Evolutionary conservation across 106 monocot genomes (phyloP), one percentile per base, ranked within the genome.

Genomic region (Dioscorea alata): DNA sequence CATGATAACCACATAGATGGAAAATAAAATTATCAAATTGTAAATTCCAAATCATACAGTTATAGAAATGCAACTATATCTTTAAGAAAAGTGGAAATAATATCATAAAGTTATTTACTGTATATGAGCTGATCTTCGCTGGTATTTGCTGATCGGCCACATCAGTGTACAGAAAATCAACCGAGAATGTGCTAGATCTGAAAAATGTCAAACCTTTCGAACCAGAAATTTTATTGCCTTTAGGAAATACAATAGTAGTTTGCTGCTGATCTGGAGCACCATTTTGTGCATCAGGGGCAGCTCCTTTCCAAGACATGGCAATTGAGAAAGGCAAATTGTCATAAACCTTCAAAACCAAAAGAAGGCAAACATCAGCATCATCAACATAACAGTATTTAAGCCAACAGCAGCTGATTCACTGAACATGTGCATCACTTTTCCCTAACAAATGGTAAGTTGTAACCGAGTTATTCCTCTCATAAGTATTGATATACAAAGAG

Each of bases 251-350:
- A 79, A 92, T 50, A 31, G 80, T 18, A 48, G 48, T 69, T 42
- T 90, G 82, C 58, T 85, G 81, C 60, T 60, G 73, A 19, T 86
- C 87, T 13, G 42, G 70, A 73, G 31, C 73, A 49, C 57, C 82
- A 76, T 68, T 81, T 33, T 73, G 53, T 17, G 80, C 73, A 20
- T 87, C 89, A 33, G 82, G 60, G 9, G 63, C 63, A 63, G 77
- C 61, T 19, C 74, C 90, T 72, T 87, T 92, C 87, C 92, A 99
- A 23, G 89, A 81, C 63, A 99, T 72, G 33, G 84, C 86, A 71
- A 99, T 83, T 52, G 89, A 23, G 65, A 82, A 99, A 23, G 97
- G 89, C 68, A 87, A 92, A 63, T 85, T 85, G 16, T 99, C 97
- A 54, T 89, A 72, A 60, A 99, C 92, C 97, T 99, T 23, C 42